Base-by-base conservation (phyloP, 352 stramenopile species). In the Globisporangium iwayamae region DNA sequence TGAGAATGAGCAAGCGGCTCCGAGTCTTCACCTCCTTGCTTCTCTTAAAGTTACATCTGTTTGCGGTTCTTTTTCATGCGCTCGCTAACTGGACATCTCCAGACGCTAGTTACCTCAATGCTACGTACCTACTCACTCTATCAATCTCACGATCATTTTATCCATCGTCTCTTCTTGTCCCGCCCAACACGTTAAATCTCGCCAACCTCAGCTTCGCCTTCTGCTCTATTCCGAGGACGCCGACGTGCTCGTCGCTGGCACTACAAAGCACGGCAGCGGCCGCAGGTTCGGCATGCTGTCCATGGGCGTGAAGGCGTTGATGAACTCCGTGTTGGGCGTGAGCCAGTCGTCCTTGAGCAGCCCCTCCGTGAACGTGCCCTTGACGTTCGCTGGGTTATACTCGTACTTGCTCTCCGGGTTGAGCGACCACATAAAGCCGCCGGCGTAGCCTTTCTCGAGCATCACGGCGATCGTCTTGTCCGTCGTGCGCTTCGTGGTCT, bases 361-460 rank as follows among this genome's bases (percentile, higher is more conserved):
- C 2, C 85, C 85, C 69, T 94, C 85, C 0, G 76, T 88, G 65
- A 87, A 92, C 28, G 75, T 59, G 4, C 83, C 82, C 50, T 81
- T 65, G 8, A 65, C 71, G 60, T 79, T 77, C 20, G 77, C 80
- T 22, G 82, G 81, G 65, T 91, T 92, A 71, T 90, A 92, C 58
- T 87, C 66, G 70, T 93, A 93, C 13, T 73, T 74, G 30, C 76
- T 89, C 65, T 93, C 85, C 8, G 85, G 85, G 59, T 93, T 93
- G 34, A 93, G 75, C 16, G 80, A 90, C 84, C 84, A 93, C 80
- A 93, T 90, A 70, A 91, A 93, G 2, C 82, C 84, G 14, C 84
- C 84, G 0, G 79, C 77, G 52, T 90, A 93, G 41, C 78, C 69
- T 41, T 88, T 73, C 36, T 78, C 63, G 52, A 91, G 62, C 63